Percentiles rank a stretch among this genome's conserved stretches.
phyloP scores from a whole-genome alignment of 305 asterid species.

The Fraxinus floribunda region DNA sequence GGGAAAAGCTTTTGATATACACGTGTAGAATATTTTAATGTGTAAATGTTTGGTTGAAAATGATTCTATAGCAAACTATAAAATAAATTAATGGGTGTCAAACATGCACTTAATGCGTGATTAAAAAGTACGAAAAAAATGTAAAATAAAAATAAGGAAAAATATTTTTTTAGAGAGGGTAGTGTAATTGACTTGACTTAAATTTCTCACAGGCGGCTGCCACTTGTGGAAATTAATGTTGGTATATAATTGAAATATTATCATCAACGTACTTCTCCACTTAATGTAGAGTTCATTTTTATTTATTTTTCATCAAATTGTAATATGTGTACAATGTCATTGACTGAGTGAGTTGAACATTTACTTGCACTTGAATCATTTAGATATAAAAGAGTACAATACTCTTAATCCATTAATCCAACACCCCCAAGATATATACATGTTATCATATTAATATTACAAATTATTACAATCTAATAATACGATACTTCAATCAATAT shows the following conservation, averaged over 20 bases:
- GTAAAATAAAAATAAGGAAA: background rate
- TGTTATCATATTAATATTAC: too few relatives aligned
- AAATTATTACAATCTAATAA: too few relatives aligned
- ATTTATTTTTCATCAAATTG: background rate
- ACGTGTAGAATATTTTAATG: too few relatives aligned
- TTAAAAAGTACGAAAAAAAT: too few relatives aligned
- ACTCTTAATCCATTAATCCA: too few relatives aligned
- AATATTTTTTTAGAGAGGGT: background rate
- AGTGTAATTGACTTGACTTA: background rate
- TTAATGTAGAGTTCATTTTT: background rate
- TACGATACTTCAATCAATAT: background rate
- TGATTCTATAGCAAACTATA: background rate
- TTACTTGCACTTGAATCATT: too few relatives aligned
- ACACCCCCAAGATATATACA: too few relatives aligned
- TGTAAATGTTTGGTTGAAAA: background rate
- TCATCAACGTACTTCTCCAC: background rate
- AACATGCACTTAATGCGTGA: background rate
- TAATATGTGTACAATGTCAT: background rate
- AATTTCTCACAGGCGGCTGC: background rate
- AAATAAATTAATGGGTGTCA: background rate
- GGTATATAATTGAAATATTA: background rate
- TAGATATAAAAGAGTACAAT: too few relatives aligned
- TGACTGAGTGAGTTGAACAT: too few relatives aligned
- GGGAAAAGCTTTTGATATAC: background rate
- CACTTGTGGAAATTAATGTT: background rate